phyloP scores from a whole-genome alignment of 2,329 filamentous ascomycete species.

The Cadophora gregata region DNA sequence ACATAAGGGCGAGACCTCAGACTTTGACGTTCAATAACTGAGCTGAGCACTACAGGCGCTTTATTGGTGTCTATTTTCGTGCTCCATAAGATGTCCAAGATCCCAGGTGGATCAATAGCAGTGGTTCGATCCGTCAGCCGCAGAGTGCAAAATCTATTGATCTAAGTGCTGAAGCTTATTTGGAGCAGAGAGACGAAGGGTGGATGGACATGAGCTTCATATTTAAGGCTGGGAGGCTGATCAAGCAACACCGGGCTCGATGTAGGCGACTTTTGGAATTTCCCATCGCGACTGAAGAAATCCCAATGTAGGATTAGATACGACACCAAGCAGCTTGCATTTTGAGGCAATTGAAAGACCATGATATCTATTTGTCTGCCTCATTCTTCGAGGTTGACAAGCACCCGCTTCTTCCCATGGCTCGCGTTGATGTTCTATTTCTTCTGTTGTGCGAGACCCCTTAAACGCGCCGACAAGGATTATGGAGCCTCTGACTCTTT shows the following conservation, averaged over 20 bases:
- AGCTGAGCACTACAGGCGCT: not conserved
- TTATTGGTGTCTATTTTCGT: not conserved
- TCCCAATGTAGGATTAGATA: too few relatives aligned
- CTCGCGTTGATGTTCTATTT: slow-evolving; percentile 1
- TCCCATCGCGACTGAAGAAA: not conserved
- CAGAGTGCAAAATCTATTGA: slow-evolving; percentile 1
- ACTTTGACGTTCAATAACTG: not conserved
- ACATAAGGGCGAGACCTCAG: slow-evolving; percentile 2
- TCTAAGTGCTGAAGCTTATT: not conserved
- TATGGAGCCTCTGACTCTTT: slow-evolving; percentile 1
- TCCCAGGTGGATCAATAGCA: not conserved
- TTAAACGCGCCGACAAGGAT: slow-evolving; percentile 7
- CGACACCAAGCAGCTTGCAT: too few relatives aligned
- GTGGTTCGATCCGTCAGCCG: not conserved
- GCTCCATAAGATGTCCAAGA: slow-evolving; percentile 8
- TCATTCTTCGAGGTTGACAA: not conserved
- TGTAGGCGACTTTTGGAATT: too few relatives aligned
- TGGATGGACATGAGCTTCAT: not conserved
- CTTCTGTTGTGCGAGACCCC: slow-evolving; percentile 7
- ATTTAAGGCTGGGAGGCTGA: not conserved
- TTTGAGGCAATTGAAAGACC: too few relatives aligned
- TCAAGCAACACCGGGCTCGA: too few relatives aligned
- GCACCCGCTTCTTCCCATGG: slow-evolving; percentile 8
- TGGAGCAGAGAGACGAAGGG: not conserved
- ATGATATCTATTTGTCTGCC: slow-evolving; percentile 3